These are phyloP conservation scores for Pleurozium schreberi DNA, from an alignment of 225 moss, liverwort and hornwort genomes.

Conservation along the genomic window DNA sequence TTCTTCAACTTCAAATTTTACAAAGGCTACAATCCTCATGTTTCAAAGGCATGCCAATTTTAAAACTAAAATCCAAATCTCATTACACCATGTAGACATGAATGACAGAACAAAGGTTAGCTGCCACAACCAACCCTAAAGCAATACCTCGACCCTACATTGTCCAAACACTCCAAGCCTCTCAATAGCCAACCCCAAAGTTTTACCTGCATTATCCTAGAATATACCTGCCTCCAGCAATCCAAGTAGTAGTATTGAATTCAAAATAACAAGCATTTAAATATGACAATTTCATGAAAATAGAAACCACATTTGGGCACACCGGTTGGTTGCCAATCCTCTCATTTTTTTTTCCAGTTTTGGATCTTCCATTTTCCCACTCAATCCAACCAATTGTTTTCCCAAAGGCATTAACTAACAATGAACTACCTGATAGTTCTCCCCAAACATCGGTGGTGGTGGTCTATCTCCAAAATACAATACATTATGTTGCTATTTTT, in stretches of 20 bases:
- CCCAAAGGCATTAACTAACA: background rate
- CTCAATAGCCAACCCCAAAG: background rate
- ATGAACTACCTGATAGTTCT: too few relatives aligned
- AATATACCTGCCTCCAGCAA: rapidly evolving
- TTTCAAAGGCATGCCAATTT: background rate
- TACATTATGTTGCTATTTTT: background rate
- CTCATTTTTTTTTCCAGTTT: rapidly evolving
- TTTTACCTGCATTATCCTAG: too few relatives aligned
- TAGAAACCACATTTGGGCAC: too few relatives aligned
- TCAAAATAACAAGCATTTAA: rapidly evolving
- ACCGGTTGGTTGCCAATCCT: rapidly evolving
- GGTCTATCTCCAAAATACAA: background rate
- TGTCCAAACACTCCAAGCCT: background rate
- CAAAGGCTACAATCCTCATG: background rate
- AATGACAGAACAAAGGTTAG: rapidly evolving
- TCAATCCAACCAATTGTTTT: too few relatives aligned
- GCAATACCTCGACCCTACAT: rapidly evolving
- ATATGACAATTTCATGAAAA: too few relatives aligned
- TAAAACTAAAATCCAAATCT: background rate
- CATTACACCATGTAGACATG: rapidly evolving
- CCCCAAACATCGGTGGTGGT: background rate
- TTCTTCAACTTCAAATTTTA: background rate
- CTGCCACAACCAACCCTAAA: rapidly evolving
- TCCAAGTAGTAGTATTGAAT: rapidly evolving
- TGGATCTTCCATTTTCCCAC: background rate